Conservation (phyloP, 2,329 filamentous ascomycete genomes). For the Paecilomyces sp. region DNA sequence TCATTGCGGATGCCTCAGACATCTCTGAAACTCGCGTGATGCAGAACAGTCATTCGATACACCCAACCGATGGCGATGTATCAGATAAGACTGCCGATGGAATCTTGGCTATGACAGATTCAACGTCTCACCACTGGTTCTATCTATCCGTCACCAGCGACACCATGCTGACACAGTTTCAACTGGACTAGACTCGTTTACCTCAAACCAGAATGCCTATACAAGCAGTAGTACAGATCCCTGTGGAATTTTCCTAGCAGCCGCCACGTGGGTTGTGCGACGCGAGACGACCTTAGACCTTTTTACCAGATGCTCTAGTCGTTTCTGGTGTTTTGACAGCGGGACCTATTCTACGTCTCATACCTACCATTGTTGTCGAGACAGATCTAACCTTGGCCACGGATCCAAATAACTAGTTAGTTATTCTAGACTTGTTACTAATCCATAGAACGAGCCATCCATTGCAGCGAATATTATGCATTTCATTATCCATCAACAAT, state of each 20-base stretch:
- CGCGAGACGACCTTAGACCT: neutral
- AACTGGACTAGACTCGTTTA: neutral
- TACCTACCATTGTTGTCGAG: neutral
- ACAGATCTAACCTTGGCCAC: neutral
- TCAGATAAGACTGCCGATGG: neutral
- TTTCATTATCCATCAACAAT: too few species aligned
- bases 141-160: neutral
- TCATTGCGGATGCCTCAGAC: neutral
- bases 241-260: neutral
- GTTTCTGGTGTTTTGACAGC: neutral
- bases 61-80: neutral
- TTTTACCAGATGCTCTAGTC: neutral
- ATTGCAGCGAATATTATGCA: too few species aligned
- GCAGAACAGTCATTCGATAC: neutral
- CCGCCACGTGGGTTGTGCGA: neutral
- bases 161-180: neutral
- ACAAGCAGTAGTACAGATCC: neutral
- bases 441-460: neutral
- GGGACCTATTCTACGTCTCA: neutral
- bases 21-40: neutral
- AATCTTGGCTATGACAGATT: neutral
- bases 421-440: neutral
- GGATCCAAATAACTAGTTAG: too few species aligned
- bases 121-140: neutral
- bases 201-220: neutral